phyloP scores from a whole-genome alignment of 768 basidiomycete genomes.

The Gloeophyllum trabeum region DNA sequence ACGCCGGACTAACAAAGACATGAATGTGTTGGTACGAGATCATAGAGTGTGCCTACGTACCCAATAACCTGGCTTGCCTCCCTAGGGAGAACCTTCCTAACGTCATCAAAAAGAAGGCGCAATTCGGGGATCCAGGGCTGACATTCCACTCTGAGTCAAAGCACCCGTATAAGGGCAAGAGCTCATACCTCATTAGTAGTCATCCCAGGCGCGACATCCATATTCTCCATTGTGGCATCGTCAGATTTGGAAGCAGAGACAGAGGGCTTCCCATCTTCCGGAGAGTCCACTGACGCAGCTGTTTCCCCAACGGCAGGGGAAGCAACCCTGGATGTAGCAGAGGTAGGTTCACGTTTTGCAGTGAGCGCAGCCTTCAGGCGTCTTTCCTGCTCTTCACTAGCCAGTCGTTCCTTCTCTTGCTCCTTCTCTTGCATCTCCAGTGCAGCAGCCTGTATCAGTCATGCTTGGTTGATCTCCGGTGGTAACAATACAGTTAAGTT shows the following conservation, averaged over 20 bases:
- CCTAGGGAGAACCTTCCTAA: constrained; percentile 60
- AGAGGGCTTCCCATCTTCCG: constrained; percentile 14
- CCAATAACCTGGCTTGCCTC: constrained; percentile 58
- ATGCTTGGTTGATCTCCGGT: too few species aligned
- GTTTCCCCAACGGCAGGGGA: constrained; percentile 36
- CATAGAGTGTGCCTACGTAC: constrained; percentile 29
- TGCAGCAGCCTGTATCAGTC: constrained; percentile 58
- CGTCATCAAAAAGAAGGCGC: constrained; percentile 60
- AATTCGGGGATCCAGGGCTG: constrained; percentile 77
- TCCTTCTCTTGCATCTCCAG: constrained; percentile 60
- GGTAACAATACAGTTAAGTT: neutral
- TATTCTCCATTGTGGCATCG: constrained; percentile 9
- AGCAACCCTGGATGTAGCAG: constrained; percentile 44
- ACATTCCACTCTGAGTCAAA: too few species aligned
- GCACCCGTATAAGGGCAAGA: too few species aligned
- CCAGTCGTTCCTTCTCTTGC: constrained; percentile 58
- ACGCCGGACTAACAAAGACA: constrained; percentile 55
- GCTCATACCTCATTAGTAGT: constrained; percentile 3
- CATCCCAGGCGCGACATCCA: constrained; percentile 7
- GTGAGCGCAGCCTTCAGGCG: constrained; percentile 71
- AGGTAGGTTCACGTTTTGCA: constrained; percentile 63
- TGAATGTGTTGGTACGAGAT: constrained; percentile 1
- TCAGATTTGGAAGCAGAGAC: constrained; percentile 7
- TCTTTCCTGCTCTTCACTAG: constrained; percentile 70
- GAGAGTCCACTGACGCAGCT: constrained; percentile 16